phyloP scores from a whole-genome alignment of 1,284 basidiomycete species.

The Moesziomyces parantarcticus region DNA sequence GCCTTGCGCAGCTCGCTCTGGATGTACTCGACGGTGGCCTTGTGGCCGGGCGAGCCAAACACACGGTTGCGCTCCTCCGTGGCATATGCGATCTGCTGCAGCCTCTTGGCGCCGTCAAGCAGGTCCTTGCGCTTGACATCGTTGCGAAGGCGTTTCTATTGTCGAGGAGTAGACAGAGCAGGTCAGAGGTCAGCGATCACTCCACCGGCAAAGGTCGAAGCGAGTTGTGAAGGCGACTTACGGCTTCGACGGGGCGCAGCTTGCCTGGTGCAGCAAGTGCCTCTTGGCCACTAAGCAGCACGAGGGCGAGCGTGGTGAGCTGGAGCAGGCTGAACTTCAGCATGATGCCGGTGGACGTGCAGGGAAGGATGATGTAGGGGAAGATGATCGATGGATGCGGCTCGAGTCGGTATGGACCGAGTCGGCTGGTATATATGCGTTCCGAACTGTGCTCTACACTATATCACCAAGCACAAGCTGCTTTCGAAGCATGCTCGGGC shows the following conservation, averaged over 20 bases:
- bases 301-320: constrained; percentile 31
- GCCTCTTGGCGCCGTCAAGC: constrained; percentile 10
- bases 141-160: constrained; percentile 29
- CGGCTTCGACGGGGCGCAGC: constrained; percentile 27
- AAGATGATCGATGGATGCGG: background rate
- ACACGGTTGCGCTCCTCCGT: constrained; percentile 31
- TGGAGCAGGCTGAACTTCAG: constrained; percentile 25
- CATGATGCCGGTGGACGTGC: constrained; percentile 13
- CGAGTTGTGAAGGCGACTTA: constrained; percentile 12
- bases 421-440: too few relatives aligned
- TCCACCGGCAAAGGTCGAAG: too few relatives aligned
- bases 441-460: too few relatives aligned
- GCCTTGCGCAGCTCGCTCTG: constrained; percentile 12
- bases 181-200: background rate
- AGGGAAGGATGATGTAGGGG: background rate
- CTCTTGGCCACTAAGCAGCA: constrained; percentile 24
- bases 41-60: constrained; percentile 40
- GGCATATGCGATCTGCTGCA: constrained; percentile 28
- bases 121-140: constrained; percentile 35
- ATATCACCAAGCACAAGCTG: too few relatives aligned
- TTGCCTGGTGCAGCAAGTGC: constrained; percentile 19
- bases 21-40: constrained; percentile 34
- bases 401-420: background rate
- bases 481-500: too few relatives aligned
- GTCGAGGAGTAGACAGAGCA: background rate